phyloP scores from a whole-genome alignment of 257 asterid species.

The Paulownia fortunei region DNA sequence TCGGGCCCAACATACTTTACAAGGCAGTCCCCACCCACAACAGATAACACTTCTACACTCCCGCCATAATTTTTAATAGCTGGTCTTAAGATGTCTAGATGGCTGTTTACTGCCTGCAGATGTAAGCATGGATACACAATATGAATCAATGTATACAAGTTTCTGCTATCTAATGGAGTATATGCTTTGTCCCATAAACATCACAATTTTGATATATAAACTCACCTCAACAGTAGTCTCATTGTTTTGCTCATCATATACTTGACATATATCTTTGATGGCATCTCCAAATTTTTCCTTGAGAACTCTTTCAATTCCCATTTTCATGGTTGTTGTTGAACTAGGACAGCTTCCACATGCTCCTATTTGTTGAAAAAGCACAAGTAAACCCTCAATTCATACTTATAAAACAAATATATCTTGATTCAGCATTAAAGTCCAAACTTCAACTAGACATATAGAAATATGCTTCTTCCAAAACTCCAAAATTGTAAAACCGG shows the following conservation, averaged over 20 bases:
- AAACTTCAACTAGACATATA: conserved; percentile 6
- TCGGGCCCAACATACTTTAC: conserved; percentile 81
- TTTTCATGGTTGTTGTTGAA: conserved; percentile 89
- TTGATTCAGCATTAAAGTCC: background rate
- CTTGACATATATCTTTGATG: conserved; percentile 79
- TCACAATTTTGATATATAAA: background rate
- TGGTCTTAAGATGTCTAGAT: conserved; percentile 81
- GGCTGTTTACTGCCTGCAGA: conserved; percentile 79
- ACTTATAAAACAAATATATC: background rate
- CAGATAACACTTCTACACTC: conserved; percentile 72
- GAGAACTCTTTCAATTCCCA: conserved; percentile 90
- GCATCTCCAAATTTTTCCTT: conserved; percentile 92
- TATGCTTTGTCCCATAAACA: background rate
- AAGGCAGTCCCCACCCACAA: conserved; percentile 63
- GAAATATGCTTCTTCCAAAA: conserved; percentile 9
- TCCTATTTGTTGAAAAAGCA: conserved; percentile 44
- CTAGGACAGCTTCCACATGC: conserved; percentile 94
- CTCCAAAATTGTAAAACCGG: background rate
- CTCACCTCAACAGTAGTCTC: conserved; percentile 72
- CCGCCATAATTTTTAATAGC: conserved; percentile 93
- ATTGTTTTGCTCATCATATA: conserved; percentile 47
- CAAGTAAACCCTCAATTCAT: conserved; percentile 17
- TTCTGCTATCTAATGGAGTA: background rate
- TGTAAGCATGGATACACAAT: background rate
- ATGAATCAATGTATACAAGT: background rate